Percentiles rank a stretch among this genome's conserved stretches.
Evolutionary conservation across 306 rosid species (phyloP).

Genomic region (Prunus davidiana): DNA sequence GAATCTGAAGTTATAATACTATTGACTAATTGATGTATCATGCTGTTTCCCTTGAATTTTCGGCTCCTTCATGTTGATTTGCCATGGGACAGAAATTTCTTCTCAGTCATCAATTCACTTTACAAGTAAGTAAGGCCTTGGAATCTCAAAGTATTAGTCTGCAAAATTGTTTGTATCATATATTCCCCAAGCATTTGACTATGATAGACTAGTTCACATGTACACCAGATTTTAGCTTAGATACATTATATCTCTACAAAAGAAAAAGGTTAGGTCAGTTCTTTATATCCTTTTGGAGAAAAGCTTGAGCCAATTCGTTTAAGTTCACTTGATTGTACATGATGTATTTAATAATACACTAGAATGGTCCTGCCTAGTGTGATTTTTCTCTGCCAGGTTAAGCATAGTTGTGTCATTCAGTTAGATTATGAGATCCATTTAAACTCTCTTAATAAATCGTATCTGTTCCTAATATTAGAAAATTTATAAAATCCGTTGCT

Average conservation of each 20-base stretch:
- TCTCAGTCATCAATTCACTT: slow-evolving; percentile 17
- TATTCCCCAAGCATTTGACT: background rate
- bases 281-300: too few species aligned
- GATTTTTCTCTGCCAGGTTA: background rate
- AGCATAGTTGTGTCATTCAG: background rate
- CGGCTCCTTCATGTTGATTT: slow-evolving; percentile 13
- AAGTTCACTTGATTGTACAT: too few species aligned
- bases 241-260: background rate
- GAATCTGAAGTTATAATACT: slow-evolving; percentile 25
- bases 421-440: too few species aligned
- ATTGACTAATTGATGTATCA: slow-evolving; percentile 5
- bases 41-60: slow-evolving; percentile 4
- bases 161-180: background rate
- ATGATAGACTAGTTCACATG: background rate
- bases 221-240: background rate
- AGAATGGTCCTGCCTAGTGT: too few species aligned
- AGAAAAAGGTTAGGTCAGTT: too few species aligned
- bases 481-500: background rate
- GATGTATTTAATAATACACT: background rate
- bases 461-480: too few species aligned
- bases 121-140: slow-evolving; percentile 35
- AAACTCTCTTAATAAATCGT: too few species aligned
- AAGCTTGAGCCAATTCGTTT: too few species aligned
- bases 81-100: slow-evolving; percentile 9
- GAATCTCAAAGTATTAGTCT: background rate